Evolutionary conservation across 1,284 basidiomycete genomes (phyloP), one percentile per base, ranked within the genome.

Genomic region (Fomitiporia mediterranea): DNA sequence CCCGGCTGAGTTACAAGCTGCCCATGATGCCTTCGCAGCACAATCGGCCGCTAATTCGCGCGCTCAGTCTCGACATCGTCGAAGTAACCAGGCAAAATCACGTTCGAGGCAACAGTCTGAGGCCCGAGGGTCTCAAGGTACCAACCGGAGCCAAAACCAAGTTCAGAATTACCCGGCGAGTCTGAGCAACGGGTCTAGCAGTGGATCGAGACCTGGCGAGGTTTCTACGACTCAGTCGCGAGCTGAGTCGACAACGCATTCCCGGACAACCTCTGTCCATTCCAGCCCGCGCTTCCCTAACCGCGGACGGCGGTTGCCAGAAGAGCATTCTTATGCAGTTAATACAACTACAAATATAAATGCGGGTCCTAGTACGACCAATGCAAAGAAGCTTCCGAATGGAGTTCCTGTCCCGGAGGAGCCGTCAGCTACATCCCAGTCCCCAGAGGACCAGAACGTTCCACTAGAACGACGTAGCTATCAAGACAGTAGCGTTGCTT

Each of bases 1-100:
- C 1, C 69, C 78, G 0, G 72, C 76, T 61, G 81, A 83, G 63
- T 69, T 83, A 25, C 80, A 80, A 64, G 79, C 77, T 4, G 74
- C 80, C 28, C 77, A 75, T 21, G 81, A 83, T 61, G 74, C 70
- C 4, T 69, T 8, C 64, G 67, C 43, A 64, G 66, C 1, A 60
- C 63, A 55, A 39, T 56, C 66, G 58, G 28, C 61, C 58, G 47
- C 67, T 53, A 49, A 62, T 57, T 58, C 59, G 56, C 54, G 55
- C 27, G 42, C 57, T 19, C 57, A 59, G 4, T 59, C 57, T 6
- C 57, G 55, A 25, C 47, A 55, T 40, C 57, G 53, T 32, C 53
- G 53, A 17, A 51, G 28, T 52, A 49, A 51, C 19, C 51, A 48
- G 25, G 35, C 51, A 8, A 52, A 56, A 28, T 56, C 58, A 11